Conservation (phyloP, 371 early-diverging fungal genomes). For the Mortierella polycephala region DNA sequence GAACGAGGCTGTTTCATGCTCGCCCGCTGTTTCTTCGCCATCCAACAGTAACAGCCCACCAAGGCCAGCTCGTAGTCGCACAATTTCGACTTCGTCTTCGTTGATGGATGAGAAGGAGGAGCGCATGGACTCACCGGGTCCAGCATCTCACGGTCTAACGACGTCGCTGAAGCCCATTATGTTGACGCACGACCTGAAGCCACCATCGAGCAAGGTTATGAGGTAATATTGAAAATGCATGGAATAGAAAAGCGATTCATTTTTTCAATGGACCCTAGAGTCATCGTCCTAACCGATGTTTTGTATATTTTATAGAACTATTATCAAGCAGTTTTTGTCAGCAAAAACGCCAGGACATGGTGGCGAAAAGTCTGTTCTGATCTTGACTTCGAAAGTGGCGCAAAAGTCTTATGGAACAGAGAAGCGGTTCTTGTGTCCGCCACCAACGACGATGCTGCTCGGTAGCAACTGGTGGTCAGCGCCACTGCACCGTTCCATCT, state of each 20-base stretch:
- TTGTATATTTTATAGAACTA: constrained; percentile 33
- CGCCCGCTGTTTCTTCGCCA: constrained; percentile 25
- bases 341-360: constrained; percentile 56
- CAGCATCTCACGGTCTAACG: constrained; percentile 9
- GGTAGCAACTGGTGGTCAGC: constrained; percentile 76
- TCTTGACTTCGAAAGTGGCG: constrained; percentile 83
- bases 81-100: constrained; percentile 45
- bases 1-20: constrained; percentile 32
- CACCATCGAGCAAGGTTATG: constrained; percentile 39
- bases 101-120: constrained; percentile 48
- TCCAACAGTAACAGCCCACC: constrained; percentile 46
- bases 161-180: constrained; percentile 43
- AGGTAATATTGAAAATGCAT: constrained; percentile 13
- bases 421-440: constrained; percentile 87
- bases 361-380: constrained; percentile 77
- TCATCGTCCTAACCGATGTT: background rate
- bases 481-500: constrained; percentile 10
- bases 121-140: constrained; percentile 12
- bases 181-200: constrained; percentile 41
- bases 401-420: constrained; percentile 90
- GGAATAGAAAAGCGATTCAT: background rate
- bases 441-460: constrained; percentile 81
- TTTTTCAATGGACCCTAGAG: background rate
- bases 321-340: constrained; percentile 58
- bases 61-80: constrained; percentile 43